Evolutionary conservation across 2,329 filamentous ascomycete genomes (phyloP).

Genomic region (Alternaria viburni): DNA sequence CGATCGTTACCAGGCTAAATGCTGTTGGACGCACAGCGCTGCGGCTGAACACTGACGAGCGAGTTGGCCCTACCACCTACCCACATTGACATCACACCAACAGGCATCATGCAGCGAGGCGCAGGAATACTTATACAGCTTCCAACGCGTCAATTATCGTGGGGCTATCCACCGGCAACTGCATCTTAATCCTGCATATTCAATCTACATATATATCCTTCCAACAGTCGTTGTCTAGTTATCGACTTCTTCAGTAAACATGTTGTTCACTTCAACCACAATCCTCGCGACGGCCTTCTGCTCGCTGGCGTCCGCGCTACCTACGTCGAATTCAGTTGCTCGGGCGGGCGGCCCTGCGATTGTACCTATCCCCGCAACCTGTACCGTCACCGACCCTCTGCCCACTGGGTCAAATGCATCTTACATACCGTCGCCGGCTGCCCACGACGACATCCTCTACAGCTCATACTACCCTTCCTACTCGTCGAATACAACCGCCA

Average conservation of each 20-base stretch:
- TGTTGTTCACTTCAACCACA: constrained; percentile 5
- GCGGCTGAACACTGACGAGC: constrained; percentile 19
- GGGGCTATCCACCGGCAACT: not conserved
- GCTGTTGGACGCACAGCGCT: constrained; percentile 11
- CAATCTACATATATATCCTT: not conserved
- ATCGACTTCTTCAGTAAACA: not conserved
- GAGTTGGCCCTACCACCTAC: constrained; percentile 5
- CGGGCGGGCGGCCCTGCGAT: constrained; percentile 47
- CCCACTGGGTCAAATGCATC: constrained; percentile 14
- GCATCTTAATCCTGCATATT: not conserved
- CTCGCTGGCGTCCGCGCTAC: constrained; percentile 9
- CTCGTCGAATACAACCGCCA: constrained; percentile 31
- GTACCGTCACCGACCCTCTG: constrained; percentile 42
- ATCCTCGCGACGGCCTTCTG: not conserved
- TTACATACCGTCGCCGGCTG: constrained; percentile 31
- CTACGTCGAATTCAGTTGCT: not conserved
- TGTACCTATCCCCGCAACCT: constrained; percentile 44
- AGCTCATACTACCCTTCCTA: constrained; percentile 43
- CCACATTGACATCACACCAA: constrained; percentile 7
- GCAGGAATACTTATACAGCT: constrained; percentile 3
- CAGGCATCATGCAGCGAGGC: not conserved
- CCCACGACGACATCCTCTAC: constrained; percentile 32
- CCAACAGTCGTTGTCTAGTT: not conserved
- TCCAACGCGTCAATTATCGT: not conserved
- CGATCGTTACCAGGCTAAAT: constrained; percentile 3